Evolutionary conservation across 164 flowering plant genomes (phyloP).

Genomic region (Magnolia officinalis): DNA sequence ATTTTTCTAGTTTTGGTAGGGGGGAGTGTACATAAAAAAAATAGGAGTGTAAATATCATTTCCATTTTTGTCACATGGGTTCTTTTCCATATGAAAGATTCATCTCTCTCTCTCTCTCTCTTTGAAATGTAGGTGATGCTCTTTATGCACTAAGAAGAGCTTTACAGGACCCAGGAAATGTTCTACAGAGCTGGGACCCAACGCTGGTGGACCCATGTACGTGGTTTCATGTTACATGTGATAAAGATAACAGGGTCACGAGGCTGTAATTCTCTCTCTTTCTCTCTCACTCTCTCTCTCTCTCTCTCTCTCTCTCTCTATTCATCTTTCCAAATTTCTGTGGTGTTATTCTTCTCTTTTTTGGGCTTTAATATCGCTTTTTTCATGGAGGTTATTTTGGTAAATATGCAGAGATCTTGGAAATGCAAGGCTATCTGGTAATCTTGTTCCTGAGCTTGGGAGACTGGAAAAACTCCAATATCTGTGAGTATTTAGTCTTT

Average conservation of each 20-base stretch:
- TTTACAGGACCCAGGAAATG: slow-evolving; percentile 56
- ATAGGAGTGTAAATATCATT: neutral
- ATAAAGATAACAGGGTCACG: slow-evolving; percentile 54
- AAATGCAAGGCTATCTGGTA: slow-evolving; percentile 69
- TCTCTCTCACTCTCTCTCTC: neutral
- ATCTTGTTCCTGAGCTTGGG: slow-evolving; percentile 64
- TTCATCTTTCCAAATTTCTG: neutral
- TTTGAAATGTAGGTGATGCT: slow-evolving; percentile 57
- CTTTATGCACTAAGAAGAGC: slow-evolving; percentile 56
- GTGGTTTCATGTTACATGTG: slow-evolving; percentile 80
- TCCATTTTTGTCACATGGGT: neutral
- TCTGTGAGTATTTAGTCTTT: slow-evolving; percentile 47
- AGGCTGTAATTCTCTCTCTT: slow-evolving; percentile 42
- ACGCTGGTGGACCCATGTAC: slow-evolving; percentile 77
- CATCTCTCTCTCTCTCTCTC: no score
- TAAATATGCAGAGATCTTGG: slow-evolving; percentile 63
- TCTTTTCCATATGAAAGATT: neutral
- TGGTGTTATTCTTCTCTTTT: neutral
- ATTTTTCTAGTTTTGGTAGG: neutral
- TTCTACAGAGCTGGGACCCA: slow-evolving; percentile 81
- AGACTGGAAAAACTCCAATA: slow-evolving; percentile 63
- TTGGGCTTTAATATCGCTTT: neutral
- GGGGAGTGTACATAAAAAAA: neutral
- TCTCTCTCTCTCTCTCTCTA: neutral
- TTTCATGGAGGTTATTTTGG: neutral